phyloP scores from a whole-genome alignment of 768 basidiomycete species.

The Leccinum fibrillosum region DNA sequence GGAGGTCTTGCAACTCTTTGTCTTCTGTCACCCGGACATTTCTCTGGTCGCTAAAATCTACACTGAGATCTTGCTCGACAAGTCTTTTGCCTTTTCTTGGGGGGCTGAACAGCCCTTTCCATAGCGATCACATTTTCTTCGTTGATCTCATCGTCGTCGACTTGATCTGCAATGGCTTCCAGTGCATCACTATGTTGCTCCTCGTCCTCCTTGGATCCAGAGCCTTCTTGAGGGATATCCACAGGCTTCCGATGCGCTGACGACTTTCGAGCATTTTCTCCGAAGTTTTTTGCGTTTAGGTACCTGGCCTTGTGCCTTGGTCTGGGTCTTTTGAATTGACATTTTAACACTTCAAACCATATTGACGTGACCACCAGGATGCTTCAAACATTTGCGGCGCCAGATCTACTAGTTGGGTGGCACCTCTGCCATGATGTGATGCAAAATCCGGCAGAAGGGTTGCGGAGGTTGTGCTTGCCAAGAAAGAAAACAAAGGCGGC shows the following conservation, averaged over 20 bases:
- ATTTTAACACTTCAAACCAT: too few relatives aligned
- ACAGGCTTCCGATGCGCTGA: slow-evolving; percentile 27
- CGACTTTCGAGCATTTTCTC: slow-evolving; percentile 48
- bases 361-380: too few relatives aligned
- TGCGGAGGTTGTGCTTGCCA: too few relatives aligned
- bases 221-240: slow-evolving; percentile 14
- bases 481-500: too few relatives aligned
- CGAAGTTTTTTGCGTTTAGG: slow-evolving; percentile 38
- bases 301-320: slow-evolving; percentile 38
- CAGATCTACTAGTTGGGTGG: too few relatives aligned
- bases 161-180: slow-evolving; percentile 15
- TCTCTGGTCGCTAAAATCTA: too few relatives aligned
- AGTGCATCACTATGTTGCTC: slow-evolving; percentile 11
- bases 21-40: not conserved
- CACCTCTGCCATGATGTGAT: too few relatives aligned
- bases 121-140: not conserved
- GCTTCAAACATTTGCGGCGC: too few relatives aligned
- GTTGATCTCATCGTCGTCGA: not conserved
- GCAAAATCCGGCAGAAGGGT: too few relatives aligned
- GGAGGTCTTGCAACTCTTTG: slow-evolving; percentile 7
- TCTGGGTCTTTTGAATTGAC: slow-evolving; percentile 19
- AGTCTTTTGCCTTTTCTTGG: too few relatives aligned
- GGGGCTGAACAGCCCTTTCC: too few relatives aligned
- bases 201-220: slow-evolving; percentile 23
- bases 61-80: slow-evolving; percentile 11